Conservation (phyloP, 495 filamentous ascomycete genomes). For the Coniosporium apollinis region DNA sequence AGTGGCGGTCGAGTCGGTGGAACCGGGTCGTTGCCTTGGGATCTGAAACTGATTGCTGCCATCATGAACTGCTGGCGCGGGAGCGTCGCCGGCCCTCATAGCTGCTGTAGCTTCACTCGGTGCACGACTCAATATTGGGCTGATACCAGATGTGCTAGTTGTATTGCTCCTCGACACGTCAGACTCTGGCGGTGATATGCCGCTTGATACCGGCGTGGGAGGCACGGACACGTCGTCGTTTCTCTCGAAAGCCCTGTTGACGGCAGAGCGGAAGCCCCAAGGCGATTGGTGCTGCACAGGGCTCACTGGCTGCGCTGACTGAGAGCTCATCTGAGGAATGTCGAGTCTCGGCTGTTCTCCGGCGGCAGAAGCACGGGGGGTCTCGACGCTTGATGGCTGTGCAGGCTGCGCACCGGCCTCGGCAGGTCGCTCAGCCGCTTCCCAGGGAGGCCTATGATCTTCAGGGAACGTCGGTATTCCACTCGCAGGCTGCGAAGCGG, state of each 20-base stretch:
- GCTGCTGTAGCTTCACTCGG: constrained; percentile 24
- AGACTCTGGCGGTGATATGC: constrained; percentile 8
- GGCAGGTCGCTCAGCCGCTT: no score
- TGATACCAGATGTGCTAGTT: constrained; percentile 46
- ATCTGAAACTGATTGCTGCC: no score
- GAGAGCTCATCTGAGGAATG: no score
- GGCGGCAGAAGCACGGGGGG: no score
- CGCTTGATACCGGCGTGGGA: constrained; percentile 33
- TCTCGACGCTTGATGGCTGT: not conserved
- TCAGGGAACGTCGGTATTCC: no score
- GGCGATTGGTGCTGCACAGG: constrained; percentile 39
- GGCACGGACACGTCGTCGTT: constrained; percentile 30
- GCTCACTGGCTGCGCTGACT: constrained; percentile 1
- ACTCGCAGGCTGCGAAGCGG: no score
- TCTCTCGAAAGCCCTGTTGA: constrained; percentile 52
- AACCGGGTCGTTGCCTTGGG: no score
- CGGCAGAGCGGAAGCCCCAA: constrained; percentile 46
- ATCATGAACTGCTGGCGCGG: constrained; percentile 39
- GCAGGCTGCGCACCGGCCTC: not conserved
- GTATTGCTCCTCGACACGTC: constrained; percentile 44
- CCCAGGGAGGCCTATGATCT: no score
- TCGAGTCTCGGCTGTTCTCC: no score
- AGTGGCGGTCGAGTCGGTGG: constrained; percentile 14
- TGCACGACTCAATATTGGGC: constrained; percentile 46
- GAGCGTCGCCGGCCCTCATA: constrained; percentile 18